A percentile compares a stretch with the other conserved stretches of the same genome.
These are phyloP conservation scores for Plasmodium yoelii DNA, from an alignment of 169 alveolate genomes.

Conservation along the genomic window DNA sequence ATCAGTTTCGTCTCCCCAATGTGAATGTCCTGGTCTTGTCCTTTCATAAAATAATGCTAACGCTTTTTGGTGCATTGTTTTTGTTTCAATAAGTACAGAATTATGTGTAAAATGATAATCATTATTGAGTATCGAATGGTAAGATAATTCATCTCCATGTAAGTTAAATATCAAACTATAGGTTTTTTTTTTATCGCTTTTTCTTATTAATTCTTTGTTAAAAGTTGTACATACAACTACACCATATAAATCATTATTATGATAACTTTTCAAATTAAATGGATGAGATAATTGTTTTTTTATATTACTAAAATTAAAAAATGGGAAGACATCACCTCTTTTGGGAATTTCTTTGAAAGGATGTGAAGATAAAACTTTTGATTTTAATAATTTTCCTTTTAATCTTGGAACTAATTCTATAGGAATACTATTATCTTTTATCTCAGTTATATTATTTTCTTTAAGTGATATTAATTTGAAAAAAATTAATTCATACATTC, in stretches of 20 bases:
- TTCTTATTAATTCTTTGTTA: slow-evolving; percentile 25
- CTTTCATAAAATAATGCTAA: slow-evolving; percentile 51
- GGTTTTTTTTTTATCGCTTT: slow-evolving; percentile 23
- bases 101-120: slow-evolving; percentile 53
- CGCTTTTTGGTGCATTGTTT: slow-evolving; percentile 44
- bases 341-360: slow-evolving; percentile 1
- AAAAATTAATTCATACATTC: slow-evolving; percentile 49
- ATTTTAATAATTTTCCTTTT: slow-evolving; percentile 10
- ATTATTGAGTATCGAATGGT: slow-evolving; percentile 56
- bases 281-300: slow-evolving; percentile 40
- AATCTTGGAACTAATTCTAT: not conserved
- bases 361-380: slow-evolving; percentile 31
- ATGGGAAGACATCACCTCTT: slow-evolving; percentile 35
- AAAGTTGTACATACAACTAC: slow-evolving; percentile 19
- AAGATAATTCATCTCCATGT: slow-evolving; percentile 40
- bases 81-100: slow-evolving; percentile 29
- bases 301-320: slow-evolving; percentile 10
- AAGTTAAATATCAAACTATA: slow-evolving; percentile 14
- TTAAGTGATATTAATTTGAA: slow-evolving; percentile 54
- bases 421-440: not conserved
- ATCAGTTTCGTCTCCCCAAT: slow-evolving; percentile 74
- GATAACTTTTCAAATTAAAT: not conserved
- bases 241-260: slow-evolving; percentile 5
- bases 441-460: slow-evolving; percentile 21
- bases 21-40: slow-evolving; percentile 59